Percentiles rank a stretch among this genome's conserved stretches.
Conservation (phyloP, 805 yeast genomes). For the Wickerhamiella domercqiae region DNA sequence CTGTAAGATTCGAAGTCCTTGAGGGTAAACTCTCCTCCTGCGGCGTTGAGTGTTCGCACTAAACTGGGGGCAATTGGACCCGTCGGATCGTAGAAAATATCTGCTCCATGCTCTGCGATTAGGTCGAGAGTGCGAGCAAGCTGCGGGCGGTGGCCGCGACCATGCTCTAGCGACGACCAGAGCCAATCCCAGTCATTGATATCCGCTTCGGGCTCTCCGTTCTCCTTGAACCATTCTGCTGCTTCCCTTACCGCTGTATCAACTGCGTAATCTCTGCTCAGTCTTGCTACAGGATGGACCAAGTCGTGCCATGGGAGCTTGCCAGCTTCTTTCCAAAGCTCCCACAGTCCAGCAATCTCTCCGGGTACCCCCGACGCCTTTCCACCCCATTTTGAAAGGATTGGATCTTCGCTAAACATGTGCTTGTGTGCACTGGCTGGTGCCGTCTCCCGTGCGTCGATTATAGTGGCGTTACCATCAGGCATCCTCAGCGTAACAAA, state of each 20-base stretch:
- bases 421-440: slow-evolving; percentile 46
- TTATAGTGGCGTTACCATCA: slow-evolving; percentile 37
- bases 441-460: slow-evolving; percentile 85
- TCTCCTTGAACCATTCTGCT: slow-evolving; percentile 29
- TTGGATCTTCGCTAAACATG: slow-evolving; percentile 40
- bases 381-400: slow-evolving; percentile 59
- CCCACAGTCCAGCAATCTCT: slow-evolving; percentile 69
- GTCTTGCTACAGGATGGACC: slow-evolving; percentile 55
- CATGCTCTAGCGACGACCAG: slow-evolving; percentile 12
- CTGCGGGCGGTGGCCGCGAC: slow-evolving; percentile 29
- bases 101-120: slow-evolving; percentile 65
- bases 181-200: slow-evolving; percentile 23
- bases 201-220: too few relatives aligned
- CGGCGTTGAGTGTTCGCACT: slow-evolving; percentile 31
- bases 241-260: too few relatives aligned
- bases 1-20: slow-evolving; percentile 55
- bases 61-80: slow-evolving; percentile 57
- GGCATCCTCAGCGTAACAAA: slow-evolving; percentile 38
- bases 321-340: slow-evolving; percentile 52
- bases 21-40: slow-evolving; percentile 52
- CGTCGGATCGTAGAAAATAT: slow-evolving; percentile 68
- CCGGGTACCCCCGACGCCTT: slow-evolving; percentile 87
- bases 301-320: slow-evolving; percentile 55
- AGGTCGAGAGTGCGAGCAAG: slow-evolving; percentile 51
- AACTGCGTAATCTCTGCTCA: too few relatives aligned